A percentile compares a stretch with the other conserved stretches of the same genome.
Evolutionary conservation across 1,284 basidiomycete genomes (phyloP).

Genomic region (Fomitopsis schrenkii): DNA sequence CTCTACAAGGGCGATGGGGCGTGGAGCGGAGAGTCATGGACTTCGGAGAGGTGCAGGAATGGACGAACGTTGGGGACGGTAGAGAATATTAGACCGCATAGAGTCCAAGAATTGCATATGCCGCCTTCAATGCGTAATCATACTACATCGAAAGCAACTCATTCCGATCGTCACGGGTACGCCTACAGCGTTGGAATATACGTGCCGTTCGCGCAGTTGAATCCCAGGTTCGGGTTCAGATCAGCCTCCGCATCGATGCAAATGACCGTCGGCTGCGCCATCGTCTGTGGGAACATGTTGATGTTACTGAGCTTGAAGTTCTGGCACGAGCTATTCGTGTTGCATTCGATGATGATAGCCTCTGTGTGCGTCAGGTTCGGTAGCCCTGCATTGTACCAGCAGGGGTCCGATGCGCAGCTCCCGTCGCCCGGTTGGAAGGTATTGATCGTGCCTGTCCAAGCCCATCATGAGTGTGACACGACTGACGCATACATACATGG

Average conservation of each 20-base stretch:
- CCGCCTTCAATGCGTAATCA: no score
- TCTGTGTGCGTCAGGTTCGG: slow-evolving; percentile 1
- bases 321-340: background rate
- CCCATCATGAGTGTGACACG: background rate
- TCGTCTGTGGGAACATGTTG: background rate
- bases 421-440: background rate
- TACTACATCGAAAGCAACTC: background rate
- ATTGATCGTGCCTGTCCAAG: background rate
- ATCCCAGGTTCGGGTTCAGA: background rate
- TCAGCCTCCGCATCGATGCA: background rate
- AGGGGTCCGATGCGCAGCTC: background rate
- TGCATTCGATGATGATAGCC: background rate
- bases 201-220: background rate
- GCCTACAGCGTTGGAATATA: background rate
- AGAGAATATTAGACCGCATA: background rate
- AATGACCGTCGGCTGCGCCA: background rate
- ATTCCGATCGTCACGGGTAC: background rate
- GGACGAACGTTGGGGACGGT: background rate
- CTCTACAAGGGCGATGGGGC: background rate
- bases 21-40: background rate
- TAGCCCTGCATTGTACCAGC: background rate
- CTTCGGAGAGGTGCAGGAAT: background rate
- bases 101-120: background rate
- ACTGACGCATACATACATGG: background rate
- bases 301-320: background rate